Conservation (phyloP, 2,329 filamentous ascomycete species). For the Verticillium klebahnii region DNA sequence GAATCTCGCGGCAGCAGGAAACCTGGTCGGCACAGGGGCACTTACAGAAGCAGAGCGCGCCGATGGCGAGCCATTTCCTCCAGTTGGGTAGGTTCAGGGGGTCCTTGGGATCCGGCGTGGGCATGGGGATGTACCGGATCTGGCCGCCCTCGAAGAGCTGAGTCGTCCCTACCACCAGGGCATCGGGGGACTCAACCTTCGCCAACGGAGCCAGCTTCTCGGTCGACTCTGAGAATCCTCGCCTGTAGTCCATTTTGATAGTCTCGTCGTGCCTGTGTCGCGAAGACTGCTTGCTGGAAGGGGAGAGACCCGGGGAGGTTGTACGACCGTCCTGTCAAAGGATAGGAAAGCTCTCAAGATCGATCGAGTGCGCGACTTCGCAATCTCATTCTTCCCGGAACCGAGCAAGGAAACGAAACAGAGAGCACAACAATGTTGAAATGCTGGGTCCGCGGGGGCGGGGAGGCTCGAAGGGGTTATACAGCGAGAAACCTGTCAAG, state of each 20-base stretch:
- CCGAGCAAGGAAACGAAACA: neutral
- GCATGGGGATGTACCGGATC: slow-evolving; percentile 20
- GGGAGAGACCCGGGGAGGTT: neutral
- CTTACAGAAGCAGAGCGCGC: slow-evolving; percentile 23
- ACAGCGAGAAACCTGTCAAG: neutral
- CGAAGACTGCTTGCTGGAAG: neutral
- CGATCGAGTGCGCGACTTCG: neutral
- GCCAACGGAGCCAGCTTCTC: slow-evolving; percentile 13
- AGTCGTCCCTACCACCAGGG: slow-evolving; percentile 18
- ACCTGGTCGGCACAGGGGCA: neutral
- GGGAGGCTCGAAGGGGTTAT: neutral
- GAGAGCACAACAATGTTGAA: neutral
- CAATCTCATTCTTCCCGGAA: neutral
- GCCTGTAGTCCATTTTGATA: slow-evolving; percentile 9
- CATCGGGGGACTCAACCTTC: slow-evolving; percentile 13
- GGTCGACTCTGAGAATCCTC: slow-evolving; percentile 15
- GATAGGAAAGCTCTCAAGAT: neutral
- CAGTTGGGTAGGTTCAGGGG: slow-evolving; percentile 24
- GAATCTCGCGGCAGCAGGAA: neutral
- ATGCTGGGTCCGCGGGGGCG: neutral
- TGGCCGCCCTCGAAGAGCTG: slow-evolving; percentile 15
- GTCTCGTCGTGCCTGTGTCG: neutral
- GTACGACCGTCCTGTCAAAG: neutral
- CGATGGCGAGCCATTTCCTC: slow-evolving; percentile 25
- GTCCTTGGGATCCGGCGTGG: slow-evolving; percentile 26